Base-by-base conservation (phyloP, 2,329 filamentous ascomycete genomes). In the Phaeosphaeria sp. region DNA sequence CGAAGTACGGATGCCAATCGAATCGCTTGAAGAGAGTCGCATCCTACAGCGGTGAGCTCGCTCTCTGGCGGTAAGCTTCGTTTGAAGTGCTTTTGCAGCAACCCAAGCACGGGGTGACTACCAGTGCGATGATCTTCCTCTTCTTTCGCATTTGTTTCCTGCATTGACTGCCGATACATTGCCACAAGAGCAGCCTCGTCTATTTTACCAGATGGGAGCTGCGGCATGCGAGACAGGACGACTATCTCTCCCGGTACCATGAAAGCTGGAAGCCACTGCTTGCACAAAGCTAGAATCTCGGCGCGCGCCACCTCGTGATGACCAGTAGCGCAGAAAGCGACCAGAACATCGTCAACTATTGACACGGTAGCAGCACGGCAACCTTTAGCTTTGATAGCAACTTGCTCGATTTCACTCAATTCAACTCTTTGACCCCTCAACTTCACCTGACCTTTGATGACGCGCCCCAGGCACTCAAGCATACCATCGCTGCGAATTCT, bases 361-460 rank as follows among this genome's bases (percentile, higher is more conserved):
- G 87, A 82, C 1, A 88, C 91, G 15, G 89, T 84, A 1, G 87
- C 88, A 47, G 84, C 84, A 59, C 89, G 87, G 47, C 92, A 78
- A 9, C 64, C 68, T 22, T 70, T 54, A 8, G 71, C 51, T 51
- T 68, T 75, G 43, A 68, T 60, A 6, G 76, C 65, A 18, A 66
- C 66, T 42, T 78, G 68, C 59, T 79, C 75, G n/a, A 79, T 71
- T 51, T 80, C 92, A 0, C 91, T 91, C 4, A 95, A 84, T 69
- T 95, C 91, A 50, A 96, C 85, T 49, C 92, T 84, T 75, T 96
- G 93, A 1, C 93, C 93, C 52, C 92, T 86, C 7, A 97, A 82
- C 76, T 97, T 97, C 50, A 97, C 88, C 74, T 97, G 93, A 0
- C 91, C 92, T 49, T 87, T 86, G 2, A 86, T 85, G 13, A 97